Evolutionary conservation across 2,329 filamentous ascomycete genomes (phyloP), one percentile per base, ranked within the genome.

Genomic region (Colletotrichum lindemuthianum): DNA sequence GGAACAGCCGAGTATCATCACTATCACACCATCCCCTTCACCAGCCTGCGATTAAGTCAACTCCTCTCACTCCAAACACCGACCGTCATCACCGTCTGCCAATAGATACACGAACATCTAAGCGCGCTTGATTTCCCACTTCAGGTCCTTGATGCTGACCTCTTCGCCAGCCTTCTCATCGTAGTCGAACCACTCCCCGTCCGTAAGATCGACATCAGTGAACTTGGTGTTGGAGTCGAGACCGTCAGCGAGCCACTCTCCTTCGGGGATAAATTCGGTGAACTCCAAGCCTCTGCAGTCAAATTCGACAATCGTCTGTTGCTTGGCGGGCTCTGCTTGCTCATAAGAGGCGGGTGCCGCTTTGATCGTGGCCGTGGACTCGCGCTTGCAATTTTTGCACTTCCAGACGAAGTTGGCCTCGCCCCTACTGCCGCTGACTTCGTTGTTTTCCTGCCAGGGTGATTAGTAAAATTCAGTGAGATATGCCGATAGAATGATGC

Each of bases 391-490:
- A 75, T 96, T 95, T 79, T 96, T 97, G 86, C 96, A 99, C 77
- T 89, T 94, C 95, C 96, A 99, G n/a, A 99, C 96, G 78, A 99
- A 99, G 78, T 98, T 98, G 66, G 96, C 96, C 78, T 98, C 94
- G 69, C 96, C 96, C 73, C 93, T 88, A 77, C 94, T 97, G 40
- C 94, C 94, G 68, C 92, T 96, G 77, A 97, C 89, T 69, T 97
- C 93, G 74, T 96, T 94, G 73, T 84, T 86, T 75, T 98, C 95
- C 93, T 97, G 67, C 12, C 9, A 34, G 8, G 7, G 15, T 24
- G 51, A 54, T 66, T 11, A 67, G 41, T 36, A 12, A 34, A 10
- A 9, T 8, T 16, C 15, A 12, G 3, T 2, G 10, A 1, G 6
- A 4, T 5, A 10, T 8, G 8, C 1, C 0, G 15, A 9, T 34